A percentile compares a stretch with the other conserved stretches of the same genome.
Conservation (phyloP, 371 early-diverging fungal genomes). For the Massospora cicadina region DNA sequence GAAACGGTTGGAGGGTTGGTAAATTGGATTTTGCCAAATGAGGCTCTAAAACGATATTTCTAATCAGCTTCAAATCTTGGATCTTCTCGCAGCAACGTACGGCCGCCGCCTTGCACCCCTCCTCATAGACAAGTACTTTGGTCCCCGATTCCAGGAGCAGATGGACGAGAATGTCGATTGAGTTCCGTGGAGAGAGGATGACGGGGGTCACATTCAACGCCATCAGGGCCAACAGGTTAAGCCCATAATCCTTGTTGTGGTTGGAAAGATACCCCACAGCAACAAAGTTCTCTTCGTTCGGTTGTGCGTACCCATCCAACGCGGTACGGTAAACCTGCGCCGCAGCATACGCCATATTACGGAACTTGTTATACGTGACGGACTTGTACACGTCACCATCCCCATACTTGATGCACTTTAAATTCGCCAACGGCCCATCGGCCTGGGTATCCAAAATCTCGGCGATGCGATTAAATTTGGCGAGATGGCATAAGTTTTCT, state of each 20-base stretch:
- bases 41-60: background rate
- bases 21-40: background rate
- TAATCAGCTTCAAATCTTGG: background rate
- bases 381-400: background rate
- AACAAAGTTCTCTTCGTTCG: background rate
- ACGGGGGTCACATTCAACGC: background rate
- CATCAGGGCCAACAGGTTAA: slow-evolving; percentile 1
- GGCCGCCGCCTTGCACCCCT: no score
- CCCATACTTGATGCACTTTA: background rate
- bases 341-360: background rate
- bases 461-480: background rate
- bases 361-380: background rate
- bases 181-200: slow-evolving; percentile 1
- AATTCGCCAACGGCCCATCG: background rate
- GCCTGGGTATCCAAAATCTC: background rate
- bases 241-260: background rate
- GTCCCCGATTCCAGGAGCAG: background rate
- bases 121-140: background rate
- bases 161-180: background rate
- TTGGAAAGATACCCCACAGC: background rate
- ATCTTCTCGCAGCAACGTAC: background rate
- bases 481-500: background rate
- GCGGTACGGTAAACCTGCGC: background rate
- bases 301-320: background rate
- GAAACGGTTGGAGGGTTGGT: background rate